phyloP scores from a whole-genome alignment of 176 grass and related monocot species.

The Musa troglodytarum region DNA sequence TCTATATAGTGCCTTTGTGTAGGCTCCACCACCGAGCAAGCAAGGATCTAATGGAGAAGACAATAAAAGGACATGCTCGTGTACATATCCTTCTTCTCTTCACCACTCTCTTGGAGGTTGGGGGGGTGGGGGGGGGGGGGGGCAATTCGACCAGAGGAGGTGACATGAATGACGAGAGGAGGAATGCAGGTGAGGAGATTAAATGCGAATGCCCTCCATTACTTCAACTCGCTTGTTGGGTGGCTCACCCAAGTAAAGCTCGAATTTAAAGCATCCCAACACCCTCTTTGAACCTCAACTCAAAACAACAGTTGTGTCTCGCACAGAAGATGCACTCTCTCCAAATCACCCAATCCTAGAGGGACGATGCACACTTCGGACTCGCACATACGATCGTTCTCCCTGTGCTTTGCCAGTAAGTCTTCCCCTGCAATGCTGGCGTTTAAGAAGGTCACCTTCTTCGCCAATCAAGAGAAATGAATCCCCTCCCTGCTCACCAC shows the following conservation, averaged over 20 bases:
- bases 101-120: background rate
- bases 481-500: no score
- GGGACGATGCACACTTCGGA: no score
- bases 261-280: conserved; percentile 76
- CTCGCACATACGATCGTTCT: no score
- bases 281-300: conserved; percentile 53
- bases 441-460: no score
- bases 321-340: no score
- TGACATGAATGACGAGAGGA: background rate
- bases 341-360: no score
- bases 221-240: conserved; percentile 51
- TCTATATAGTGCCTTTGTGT: no score
- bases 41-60: no score
- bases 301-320: background rate
- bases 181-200: conserved; percentile 44
- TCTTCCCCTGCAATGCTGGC: no score
- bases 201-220: conserved; percentile 39
- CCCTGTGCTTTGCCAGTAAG: no score
- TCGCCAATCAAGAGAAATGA: no score
- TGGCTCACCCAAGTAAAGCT: conserved; percentile 38
- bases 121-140: conserved; percentile 3
- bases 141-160: background rate
- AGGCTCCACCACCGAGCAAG: no score
- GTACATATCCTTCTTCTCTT: background rate
- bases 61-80: background rate